These are phyloP conservation scores for Scleroderma bovista DNA, from an alignment of 768 basidiomycete genomes.

Conservation along the genomic window DNA sequence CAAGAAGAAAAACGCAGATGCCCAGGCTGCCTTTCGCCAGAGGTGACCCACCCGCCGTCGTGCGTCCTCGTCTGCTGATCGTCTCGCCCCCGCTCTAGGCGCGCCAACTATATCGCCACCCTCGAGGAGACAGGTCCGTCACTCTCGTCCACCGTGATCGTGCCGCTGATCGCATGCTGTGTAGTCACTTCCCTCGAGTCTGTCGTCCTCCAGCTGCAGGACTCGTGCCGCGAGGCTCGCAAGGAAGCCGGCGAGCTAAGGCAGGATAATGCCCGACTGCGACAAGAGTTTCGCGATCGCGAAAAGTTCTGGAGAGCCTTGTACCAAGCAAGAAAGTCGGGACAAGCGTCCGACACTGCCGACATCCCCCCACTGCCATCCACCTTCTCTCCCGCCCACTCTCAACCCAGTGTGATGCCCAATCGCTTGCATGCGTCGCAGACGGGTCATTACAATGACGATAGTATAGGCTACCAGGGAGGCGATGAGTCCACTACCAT, in stretches of 20 bases:
- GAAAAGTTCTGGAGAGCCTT: slow-evolving; percentile 69
- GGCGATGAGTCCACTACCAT: slow-evolving; percentile 41
- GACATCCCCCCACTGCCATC: slow-evolving; percentile 48
- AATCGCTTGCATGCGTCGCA: slow-evolving; percentile 36
- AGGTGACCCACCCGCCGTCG: slow-evolving; percentile 24
- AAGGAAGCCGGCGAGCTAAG: slow-evolving; percentile 56
- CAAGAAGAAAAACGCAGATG: slow-evolving; percentile 88
- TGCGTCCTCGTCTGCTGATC: slow-evolving; percentile 15
- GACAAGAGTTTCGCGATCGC: slow-evolving; percentile 61
- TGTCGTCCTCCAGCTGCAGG: slow-evolving; percentile 81
- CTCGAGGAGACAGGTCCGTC: slow-evolving; percentile 71
- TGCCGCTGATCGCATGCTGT: slow-evolving; percentile 11
- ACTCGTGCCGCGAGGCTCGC: slow-evolving; percentile 66
- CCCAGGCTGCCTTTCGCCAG: slow-evolving; percentile 80
- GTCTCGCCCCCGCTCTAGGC: slow-evolving; percentile 23
- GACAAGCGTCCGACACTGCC: slow-evolving; percentile 45
- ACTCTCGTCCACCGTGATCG: background rate
- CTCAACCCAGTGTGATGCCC: slow-evolving; percentile 27
- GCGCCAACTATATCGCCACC: slow-evolving; percentile 83
- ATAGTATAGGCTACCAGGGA: slow-evolving; percentile 45
- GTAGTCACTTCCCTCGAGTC: slow-evolving; percentile 77
- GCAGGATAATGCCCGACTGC: slow-evolving; percentile 60
- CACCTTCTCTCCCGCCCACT: slow-evolving; percentile 31
- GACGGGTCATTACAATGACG: slow-evolving; percentile 33
- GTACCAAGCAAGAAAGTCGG: slow-evolving; percentile 60